Base-by-base conservation (phyloP, 2,329 filamentous ascomycete species). In the Diplodia scrobiculata region DNA sequence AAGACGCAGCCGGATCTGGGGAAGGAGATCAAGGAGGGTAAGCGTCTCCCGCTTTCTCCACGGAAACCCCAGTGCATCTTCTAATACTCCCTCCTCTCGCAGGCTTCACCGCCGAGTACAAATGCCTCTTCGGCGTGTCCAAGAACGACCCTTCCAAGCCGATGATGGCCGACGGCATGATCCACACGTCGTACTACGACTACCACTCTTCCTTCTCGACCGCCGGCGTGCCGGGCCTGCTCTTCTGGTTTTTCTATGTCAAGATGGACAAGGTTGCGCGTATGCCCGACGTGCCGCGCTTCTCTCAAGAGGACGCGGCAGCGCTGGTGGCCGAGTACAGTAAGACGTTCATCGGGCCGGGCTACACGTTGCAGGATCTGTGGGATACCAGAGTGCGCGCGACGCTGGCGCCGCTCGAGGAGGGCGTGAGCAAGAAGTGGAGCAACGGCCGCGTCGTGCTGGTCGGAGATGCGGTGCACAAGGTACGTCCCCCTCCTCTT, bases 301-400 rank as follows among this genome's bases (percentile, higher is more conserved):
- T 75, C 70, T 74, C 73, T 17, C 70, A 74, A 0, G 70, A 74
- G 7, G 77, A 79, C 38, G 71, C 71, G 9, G 71, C 76, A 5
- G 69, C 62, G 1, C 34, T 75, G 1, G 48, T 53, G 5, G 21
- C 14, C 36, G 14, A 63, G 34, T 63, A 53, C 48, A 21, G 47
- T 21, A 48, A 53, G 41, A 67, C 72, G 21, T 48, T 63, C 3
- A 5, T 53, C 19, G 48, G 50, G 2, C 60, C 50, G 6, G 60
- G 50, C 0, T 17, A 78, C 14, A 63, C 60, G 25, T 32, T 63
- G 14, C 34, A 53, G 25, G 60, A 63, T 14, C 48, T 63, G 9
- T 63, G 60, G 60, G 50, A 63, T 32, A 41, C 6, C 3, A 32
- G 60, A 2, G 48, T 63, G 21, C 47, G 60, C 13, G 47, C 60